Evolutionary conservation across 805 yeast species (phyloP), one percentile per base, ranked within the genome.

Genomic region (Debaryomyces castellii): DNA sequence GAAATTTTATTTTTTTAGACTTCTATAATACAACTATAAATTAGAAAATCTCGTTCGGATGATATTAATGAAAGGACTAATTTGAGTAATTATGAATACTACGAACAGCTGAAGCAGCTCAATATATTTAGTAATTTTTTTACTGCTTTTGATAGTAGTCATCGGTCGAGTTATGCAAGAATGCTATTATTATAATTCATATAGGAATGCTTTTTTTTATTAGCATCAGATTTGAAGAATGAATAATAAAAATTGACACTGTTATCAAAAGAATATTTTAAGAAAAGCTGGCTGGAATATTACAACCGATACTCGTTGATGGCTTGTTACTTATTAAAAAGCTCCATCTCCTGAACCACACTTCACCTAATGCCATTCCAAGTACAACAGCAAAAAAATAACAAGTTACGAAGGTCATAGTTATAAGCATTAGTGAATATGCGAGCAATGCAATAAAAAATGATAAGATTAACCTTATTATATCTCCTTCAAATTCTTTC

Each of bases 351-450:
- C 80, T 79, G 62, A 82, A 83, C 59, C 81, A 79, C 22, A 83
- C 76, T 52, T 84, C 86, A 34, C 85, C 83, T 47, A 82, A 67
- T 0, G 87, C 71, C 46, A 81, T 60, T 12, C 89, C 89, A 20
- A 80, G 55, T 18, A 82, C 74, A 22, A 82, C 80, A 3, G 85
- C 89, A 63, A 84, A 83, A 58, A 83, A 80, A 52, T 84, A 84
- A 0, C 77, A 62, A 30, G 82, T 49, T 9, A 81, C 74, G 57
- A 71, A 83, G 41, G 81, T 72, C 89, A 84, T 84, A 3, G 83
- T 82, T 10, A 78, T 87, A 60, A 83, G 68, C 89, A 83, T 83
- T 55, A 83, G 62, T 40, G 80, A 80, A 57, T 81, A 83, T 14
- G 85, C 81, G 34, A 83, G 51, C 74, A 82, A 70, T 8, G 83